Evolutionary conservation across 1,284 basidiomycete species (phyloP).

Genomic region (Malassezia sympodialis): DNA sequence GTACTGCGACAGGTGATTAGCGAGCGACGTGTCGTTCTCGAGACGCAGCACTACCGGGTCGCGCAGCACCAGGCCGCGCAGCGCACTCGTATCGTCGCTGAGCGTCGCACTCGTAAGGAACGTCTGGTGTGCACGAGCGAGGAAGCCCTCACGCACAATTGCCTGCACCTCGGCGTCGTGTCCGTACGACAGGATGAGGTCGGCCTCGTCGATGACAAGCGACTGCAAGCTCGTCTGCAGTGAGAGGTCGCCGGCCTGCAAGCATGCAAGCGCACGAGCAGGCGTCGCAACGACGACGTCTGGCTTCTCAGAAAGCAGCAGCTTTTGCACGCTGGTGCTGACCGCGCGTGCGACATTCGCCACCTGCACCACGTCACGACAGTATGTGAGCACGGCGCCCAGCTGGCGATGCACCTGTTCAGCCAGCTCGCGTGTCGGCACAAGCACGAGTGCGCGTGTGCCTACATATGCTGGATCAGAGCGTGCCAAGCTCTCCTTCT

Average conservation of each 20-base stretch:
- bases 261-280: conserved; percentile 64
- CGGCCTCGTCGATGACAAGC: conserved; percentile 94
- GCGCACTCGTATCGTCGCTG: conserved; percentile 81
- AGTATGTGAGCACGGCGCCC: conserved; percentile 61
- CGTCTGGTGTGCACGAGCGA: conserved; percentile 83
- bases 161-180: conserved; percentile 79
- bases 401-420: conserved; percentile 76
- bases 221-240: conserved; percentile 58
- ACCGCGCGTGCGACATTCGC: conserved; percentile 63
- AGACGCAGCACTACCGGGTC: conserved; percentile 61
- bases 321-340: conserved; percentile 65
- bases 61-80: conserved; percentile 76
- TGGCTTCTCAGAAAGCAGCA: conserved; percentile 75
- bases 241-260: conserved; percentile 60
- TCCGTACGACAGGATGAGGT: conserved; percentile 92
- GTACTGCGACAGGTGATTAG: conserved; percentile 34
- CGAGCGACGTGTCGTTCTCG: conserved; percentile 22
- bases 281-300: conserved; percentile 89
- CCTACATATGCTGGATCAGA: conserved; percentile 53
- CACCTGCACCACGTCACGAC: conserved; percentile 60
- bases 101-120: conserved; percentile 97
- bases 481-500: conserved; percentile 54
- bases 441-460: conserved; percentile 74
- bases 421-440: conserved; percentile 85
- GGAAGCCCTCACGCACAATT: conserved; percentile 60